Evolutionary conservation across 495 filamentous ascomycete species (phyloP), one percentile per base, ranked within the genome.

Genomic region (Saxophila tyrrhenica): DNA sequence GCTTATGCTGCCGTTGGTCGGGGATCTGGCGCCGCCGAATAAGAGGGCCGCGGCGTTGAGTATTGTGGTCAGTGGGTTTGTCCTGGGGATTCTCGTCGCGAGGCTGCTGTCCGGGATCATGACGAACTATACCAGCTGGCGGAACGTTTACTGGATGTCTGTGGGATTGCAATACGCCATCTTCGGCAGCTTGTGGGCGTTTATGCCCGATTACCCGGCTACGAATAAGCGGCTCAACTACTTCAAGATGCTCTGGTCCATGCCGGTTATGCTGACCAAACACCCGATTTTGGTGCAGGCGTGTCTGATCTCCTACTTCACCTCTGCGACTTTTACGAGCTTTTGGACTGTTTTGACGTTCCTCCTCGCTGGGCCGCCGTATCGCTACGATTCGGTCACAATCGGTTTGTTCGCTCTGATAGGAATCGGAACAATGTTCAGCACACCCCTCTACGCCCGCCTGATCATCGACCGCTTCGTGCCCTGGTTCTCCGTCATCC

Each of bases 291-390:
- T 94, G 1, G 73, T 84, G 0, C 86, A 91, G 61, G 77, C 77
- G 2, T 80, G 78, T 29, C 61, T 83, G 0, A 75, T 80, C 39
- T 74, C 75, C 0, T 76, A 83, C 57, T 75, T 78, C 55, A 71
- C 70, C 13, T 73, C 72, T 3, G 67, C 72, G 0, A 78, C 75
- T 0, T 86, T 86, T 64, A 86, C 81, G n/a, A 69, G 62, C 25
- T 85, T 83, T 72, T 94, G 87, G 87, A 92, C 87, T 1, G 91
- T 87, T 0, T 69, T 91, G 17, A 88, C 85, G 0, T 94, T 94
- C 66, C 75, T 91, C 20, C 75, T 92, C 5, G 76, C 83, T 1
- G 76, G 73, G 0, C 66, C 72, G 17, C 85, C 87, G 0, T 94
- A 89, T 66, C 62, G 74, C 44, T 92, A 84, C 62, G 68, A 72